Evolutionary conservation across 805 yeast genomes (phyloP).

Genomic region (Starmerella davenportii): DNA sequence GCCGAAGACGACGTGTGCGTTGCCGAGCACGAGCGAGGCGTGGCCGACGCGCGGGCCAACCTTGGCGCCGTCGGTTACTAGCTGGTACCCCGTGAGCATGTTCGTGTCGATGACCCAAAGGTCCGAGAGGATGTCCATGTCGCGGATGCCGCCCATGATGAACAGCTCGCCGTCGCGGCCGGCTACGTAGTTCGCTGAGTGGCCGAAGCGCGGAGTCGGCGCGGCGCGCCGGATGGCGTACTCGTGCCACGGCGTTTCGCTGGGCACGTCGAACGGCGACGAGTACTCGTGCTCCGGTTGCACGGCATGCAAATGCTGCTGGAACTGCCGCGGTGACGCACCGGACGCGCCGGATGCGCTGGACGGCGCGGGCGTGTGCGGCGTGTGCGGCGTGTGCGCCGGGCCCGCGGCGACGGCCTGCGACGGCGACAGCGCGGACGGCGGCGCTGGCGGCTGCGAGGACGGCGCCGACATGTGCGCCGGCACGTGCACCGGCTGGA

Average conservation of each 20-base stretch:
- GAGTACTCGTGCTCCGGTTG: constrained; percentile 1
- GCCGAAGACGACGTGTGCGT: constrained; percentile 86
- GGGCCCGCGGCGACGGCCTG: neutral
- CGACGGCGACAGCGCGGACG: neutral
- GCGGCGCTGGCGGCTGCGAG: neutral
- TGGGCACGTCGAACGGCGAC: constrained; percentile 9
- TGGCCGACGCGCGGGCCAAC: constrained; percentile 90
- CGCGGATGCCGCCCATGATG: constrained; percentile 89
- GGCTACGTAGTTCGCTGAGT: constrained; percentile 59
- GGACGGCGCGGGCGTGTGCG: neutral
- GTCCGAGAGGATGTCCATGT: constrained; percentile 83
- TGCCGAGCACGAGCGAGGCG: constrained; percentile 77
- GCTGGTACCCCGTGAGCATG: constrained; percentile 32
- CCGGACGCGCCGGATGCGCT: constrained; percentile 1
- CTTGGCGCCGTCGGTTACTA: constrained; percentile 55
- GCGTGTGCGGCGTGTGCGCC: neutral
- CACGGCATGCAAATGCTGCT: neutral
- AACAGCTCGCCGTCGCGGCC: constrained; percentile 68
- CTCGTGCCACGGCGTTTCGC: constrained; percentile 23
- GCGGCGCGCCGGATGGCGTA: constrained; percentile 28
- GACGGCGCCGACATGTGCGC: neutral
- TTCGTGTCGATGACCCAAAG: constrained; percentile 70
- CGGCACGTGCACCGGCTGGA: neutral
- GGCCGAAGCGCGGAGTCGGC: constrained; percentile 91
- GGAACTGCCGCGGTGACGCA: neutral